These are phyloP conservation scores for Thielaviopsis ethacetica DNA, from an alignment of 2,329 filamentous ascomycete genomes.

Conservation along the genomic window DNA sequence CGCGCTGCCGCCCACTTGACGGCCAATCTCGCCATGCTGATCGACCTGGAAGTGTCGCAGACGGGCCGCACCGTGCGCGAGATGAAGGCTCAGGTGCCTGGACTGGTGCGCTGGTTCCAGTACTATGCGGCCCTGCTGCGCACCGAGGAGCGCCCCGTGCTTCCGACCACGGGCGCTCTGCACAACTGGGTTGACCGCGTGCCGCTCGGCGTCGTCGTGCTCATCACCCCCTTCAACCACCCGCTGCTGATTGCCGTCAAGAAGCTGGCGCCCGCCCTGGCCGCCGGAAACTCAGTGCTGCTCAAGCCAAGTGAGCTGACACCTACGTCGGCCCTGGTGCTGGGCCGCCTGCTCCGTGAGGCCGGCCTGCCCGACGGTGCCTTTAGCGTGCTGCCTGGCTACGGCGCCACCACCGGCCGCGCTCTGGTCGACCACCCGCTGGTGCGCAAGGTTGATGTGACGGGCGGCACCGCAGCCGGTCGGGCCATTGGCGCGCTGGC, in stretches of 20 bases:
- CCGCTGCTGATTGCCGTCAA: conserved; percentile 28
- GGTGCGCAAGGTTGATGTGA: conserved; percentile 61
- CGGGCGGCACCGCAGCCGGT: conserved; percentile 55
- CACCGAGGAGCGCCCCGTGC: conserved; percentile 25
- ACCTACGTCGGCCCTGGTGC: conserved; percentile 23
- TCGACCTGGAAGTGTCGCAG: conserved; percentile 26
- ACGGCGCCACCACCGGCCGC: conserved; percentile 50
- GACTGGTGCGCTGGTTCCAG: conserved; percentile 22
- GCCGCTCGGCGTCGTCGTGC: conserved; percentile 31
- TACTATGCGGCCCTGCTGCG: conserved; percentile 26
- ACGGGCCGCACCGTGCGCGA: conserved; percentile 26
- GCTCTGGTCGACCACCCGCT: conserved; percentile 49
- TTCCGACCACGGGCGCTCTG: conserved; percentile 29
- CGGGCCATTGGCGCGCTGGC: conserved; percentile 56
- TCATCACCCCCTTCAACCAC: conserved; percentile 42
- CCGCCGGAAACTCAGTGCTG: conserved; percentile 32
- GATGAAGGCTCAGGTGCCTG: conserved; percentile 22
- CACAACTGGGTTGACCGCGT: conserved; percentile 36
- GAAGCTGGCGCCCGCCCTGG: conserved; percentile 34
- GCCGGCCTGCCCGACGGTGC: conserved; percentile 63
- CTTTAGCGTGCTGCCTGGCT: conserved; percentile 56
- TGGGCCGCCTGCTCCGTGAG: conserved; percentile 43
- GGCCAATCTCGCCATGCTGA: conserved; percentile 24
- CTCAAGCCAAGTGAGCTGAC: conserved; percentile 39
- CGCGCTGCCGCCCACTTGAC: conserved; percentile 28